phyloP scores from a whole-genome alignment of 495 filamentous ascomycete genomes.

The Aspergillus sclerotiicarbonarius region DNA sequence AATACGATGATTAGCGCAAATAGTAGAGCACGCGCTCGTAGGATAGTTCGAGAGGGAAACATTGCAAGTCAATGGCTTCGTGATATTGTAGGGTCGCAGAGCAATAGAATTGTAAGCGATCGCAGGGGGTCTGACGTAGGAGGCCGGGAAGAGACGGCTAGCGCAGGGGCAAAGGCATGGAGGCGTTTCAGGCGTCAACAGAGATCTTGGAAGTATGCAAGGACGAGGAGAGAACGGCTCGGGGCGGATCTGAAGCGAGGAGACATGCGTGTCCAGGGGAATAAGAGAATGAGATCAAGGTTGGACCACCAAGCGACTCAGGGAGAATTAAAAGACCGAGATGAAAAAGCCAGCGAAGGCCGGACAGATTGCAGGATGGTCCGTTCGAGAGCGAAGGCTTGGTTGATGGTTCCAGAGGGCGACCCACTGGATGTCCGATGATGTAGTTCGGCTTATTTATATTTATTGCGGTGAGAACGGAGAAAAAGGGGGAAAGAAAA shows the following conservation, averaged over 20 bases:
- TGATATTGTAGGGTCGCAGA: too few relatives aligned
- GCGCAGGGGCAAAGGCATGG: not conserved
- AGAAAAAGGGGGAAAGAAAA: too few relatives aligned
- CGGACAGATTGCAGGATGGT: not conserved
- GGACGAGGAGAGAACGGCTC: not conserved
- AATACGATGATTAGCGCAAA: conserved; percentile 14
- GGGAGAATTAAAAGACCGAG: not conserved
- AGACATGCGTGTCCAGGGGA: not conserved
- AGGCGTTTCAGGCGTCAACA: not conserved
- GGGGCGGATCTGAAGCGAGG: not conserved
- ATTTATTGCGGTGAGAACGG: too few relatives aligned
- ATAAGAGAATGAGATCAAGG: not conserved
- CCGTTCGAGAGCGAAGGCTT: not conserved
- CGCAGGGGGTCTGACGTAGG: not conserved
- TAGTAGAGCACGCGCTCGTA: conserved; percentile 20
- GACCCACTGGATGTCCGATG: not conserved
- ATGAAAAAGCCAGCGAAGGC: not conserved
- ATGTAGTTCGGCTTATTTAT: too few relatives aligned
- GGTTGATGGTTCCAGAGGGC: not conserved
- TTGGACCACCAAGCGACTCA: not conserved
- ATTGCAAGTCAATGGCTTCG: too few relatives aligned
- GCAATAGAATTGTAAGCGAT: not conserved
- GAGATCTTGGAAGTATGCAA: not conserved
- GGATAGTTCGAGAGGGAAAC: conserved; percentile 17
- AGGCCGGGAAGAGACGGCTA: conserved; percentile 1